A percentile compares a stretch with the other conserved stretches of the same genome.
phyloP scores from a whole-genome alignment of 306 rosid genomes.

The Herpetospermum pedunculosum region DNA sequence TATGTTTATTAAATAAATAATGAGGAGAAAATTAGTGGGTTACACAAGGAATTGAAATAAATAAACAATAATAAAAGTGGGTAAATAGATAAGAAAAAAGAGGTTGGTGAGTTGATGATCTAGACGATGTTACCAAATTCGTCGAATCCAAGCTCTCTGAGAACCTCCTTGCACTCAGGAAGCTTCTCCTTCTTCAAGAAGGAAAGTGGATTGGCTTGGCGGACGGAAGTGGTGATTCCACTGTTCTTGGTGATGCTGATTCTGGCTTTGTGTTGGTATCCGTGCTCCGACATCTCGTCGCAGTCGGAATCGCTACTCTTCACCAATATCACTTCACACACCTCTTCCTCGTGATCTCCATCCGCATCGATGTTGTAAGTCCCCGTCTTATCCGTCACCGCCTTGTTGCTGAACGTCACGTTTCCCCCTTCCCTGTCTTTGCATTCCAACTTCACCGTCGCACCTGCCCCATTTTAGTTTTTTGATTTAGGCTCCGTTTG shows the following conservation, averaged over 20 bases:
- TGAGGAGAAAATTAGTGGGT: too few relatives aligned
- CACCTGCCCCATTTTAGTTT: too few relatives aligned
- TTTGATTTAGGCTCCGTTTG: too few relatives aligned
- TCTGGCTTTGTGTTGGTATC: constrained; percentile 24
- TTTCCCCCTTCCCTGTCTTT: constrained; percentile 15
- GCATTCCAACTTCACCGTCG: constrained; percentile 47
- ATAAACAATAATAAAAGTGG: too few relatives aligned
- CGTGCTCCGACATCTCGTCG: constrained; percentile 13
- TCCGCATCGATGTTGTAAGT: constrained; percentile 30
- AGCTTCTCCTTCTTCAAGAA: constrained; percentile 35
- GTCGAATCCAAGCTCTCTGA: constrained; percentile 47
- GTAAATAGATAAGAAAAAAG: too few relatives aligned
- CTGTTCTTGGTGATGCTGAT: constrained; percentile 50
- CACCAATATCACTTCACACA: constrained; percentile 32
- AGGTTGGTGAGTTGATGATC: neutral
- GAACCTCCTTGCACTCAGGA: constrained; percentile 25
- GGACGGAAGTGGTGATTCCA: constrained; percentile 36
- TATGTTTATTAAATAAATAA: too few relatives aligned
- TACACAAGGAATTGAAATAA: too few relatives aligned
- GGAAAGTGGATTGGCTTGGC: constrained; percentile 61
- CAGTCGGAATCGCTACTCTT: constrained; percentile 39
- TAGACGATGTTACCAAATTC: neutral
- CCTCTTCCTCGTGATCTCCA: constrained; percentile 67
- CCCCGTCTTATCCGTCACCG: constrained; percentile 27
- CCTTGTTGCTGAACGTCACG: constrained; percentile 29